Base-by-base conservation (phyloP, 371 early-diverging fungal species). In the Apophysomyces trapeziformis region DNA sequence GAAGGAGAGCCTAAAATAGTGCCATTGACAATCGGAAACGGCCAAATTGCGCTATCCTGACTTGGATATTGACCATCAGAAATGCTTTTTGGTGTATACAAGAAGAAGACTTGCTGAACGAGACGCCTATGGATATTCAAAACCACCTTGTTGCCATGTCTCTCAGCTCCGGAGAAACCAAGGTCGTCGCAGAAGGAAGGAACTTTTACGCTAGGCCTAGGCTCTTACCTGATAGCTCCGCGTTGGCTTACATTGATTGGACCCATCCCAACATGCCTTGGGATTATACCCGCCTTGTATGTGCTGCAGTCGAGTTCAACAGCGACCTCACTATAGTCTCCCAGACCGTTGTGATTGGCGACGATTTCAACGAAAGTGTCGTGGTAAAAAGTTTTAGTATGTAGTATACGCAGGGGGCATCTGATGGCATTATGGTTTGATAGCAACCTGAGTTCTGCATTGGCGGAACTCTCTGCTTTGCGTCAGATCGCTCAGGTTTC, bases 231-330 rank as follows among this genome's bases (percentile, higher is more conserved):
- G 68, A 21, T n/a, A 66, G 76, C 37, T 65, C 61, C n/a, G 66
- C 73, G 18, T 63, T 92, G 56, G 85, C 85, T 4, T 93, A 85
- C 72, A 75, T 86, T 39, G 76, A 87, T 6, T 93, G 92, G 92
- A 69, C 80, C 50, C 89, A 91, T 38, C 90, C 90, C 4, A 86
- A 87, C 65, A 93, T 93, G 93, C 89, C 88, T 38, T 93, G 93
- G 92, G 89, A 90, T 63, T 85, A 75, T 58, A 90, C 93, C 1
- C 75, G 79, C 57, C 70, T 91, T n/a, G 77, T 79, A 60, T 69
- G 80, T 47, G 88, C 79, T 13, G 61, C 69, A 9, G 60, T 83
- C 39, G 35, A 63, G 6, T 68, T 77, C 45, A 64, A 58, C 7
- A 60, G 64, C 7, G 38, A 54, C 0, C 21, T 50, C 7, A 21